Base-by-base conservation (phyloP, 768 basidiomycete species). In the Serendipita indica region DNA sequence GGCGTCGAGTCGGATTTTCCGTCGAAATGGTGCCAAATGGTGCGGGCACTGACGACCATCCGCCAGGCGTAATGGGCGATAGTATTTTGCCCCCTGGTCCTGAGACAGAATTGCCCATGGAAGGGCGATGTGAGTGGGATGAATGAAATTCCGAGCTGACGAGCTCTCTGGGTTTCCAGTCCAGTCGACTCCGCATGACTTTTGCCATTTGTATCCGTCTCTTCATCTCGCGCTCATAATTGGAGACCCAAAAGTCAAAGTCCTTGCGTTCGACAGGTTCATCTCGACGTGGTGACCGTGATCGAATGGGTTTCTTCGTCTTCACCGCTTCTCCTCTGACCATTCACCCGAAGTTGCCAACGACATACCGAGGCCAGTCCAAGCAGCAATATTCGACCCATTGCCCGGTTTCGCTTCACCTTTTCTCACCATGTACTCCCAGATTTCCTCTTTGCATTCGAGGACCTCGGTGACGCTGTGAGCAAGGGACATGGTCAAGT, bases 391-490 rank as follows among this genome's bases (percentile, higher is more conserved):
- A 7, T 10, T 3, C 16, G 49, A 6, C 22, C 22, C 49, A 32
- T 25, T 12, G 12, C 20, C 12, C 7, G 20, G n/a, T 12, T 27
- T 54, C 30, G 49, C 12, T 30, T 54, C 16, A 3, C 49, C 22
- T 12, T 75, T 76, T 25, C 75, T 75, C 20, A 71, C 65, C 2
- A 86, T 76, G 78, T 80, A 86, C 58, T 84, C 83, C 86, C 86
- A 88, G 84, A 87, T 87, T 30, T 79, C 73, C 68, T 87, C 86
- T 0, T 80, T 74, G 64, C 84, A 86, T 5, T 75, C 83, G 13
- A 86, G 63, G n/a, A 86, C 74, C 66, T 84, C 85, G 60, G 77
- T 74, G 6, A 77, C 76, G 13, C 82, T 74, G 62, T 80, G 60
- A 16, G 76, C 71, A n/a, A 88, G 72, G 68, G 84, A 83, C 60